Evolutionary conservation across 2,329 filamentous ascomycete genomes (phyloP).

Genomic region (Cytospora paraplurivora): DNA sequence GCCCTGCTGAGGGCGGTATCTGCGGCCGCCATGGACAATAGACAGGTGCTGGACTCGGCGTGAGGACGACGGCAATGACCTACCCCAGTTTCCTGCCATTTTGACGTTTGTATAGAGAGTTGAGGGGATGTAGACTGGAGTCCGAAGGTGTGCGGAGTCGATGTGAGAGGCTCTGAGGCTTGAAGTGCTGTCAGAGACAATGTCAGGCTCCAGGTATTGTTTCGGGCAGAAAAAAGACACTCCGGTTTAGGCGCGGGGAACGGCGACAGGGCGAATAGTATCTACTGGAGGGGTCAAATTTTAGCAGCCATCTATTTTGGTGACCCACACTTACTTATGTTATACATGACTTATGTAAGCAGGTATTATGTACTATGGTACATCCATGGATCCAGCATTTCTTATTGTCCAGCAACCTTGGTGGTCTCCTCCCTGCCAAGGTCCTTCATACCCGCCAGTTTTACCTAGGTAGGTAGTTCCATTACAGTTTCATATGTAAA

Average conservation of each 20-base stretch:
- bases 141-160: slow-evolving; percentile 1
- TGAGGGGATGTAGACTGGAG: not conserved
- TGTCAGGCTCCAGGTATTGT: slow-evolving; percentile 20
- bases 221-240: slow-evolving; percentile 15
- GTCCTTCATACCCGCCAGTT: too few relatives aligned
- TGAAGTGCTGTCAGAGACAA: slow-evolving; percentile 7
- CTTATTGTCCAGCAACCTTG: too few relatives aligned
- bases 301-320: not conserved
- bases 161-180: not conserved
- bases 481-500: too few relatives aligned
- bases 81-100: slow-evolving; percentile 29
- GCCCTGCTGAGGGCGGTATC: not conserved
- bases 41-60: not conserved
- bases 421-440: too few relatives aligned
- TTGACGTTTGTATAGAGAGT: not conserved
- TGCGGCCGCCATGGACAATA: not conserved
- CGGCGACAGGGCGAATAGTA: not conserved
- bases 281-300: slow-evolving; percentile 20
- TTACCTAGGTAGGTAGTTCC: too few relatives aligned
- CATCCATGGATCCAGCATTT: too few relatives aligned
- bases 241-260: slow-evolving; percentile 16
- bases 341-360: slow-evolving; percentile 7
- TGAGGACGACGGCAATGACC: slow-evolving; percentile 5
- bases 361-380: too few relatives aligned
- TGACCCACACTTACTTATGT: not conserved